Evolutionary conservation across 345 rosid genomes (phyloP).

Genomic region (Salix exigua): DNA sequence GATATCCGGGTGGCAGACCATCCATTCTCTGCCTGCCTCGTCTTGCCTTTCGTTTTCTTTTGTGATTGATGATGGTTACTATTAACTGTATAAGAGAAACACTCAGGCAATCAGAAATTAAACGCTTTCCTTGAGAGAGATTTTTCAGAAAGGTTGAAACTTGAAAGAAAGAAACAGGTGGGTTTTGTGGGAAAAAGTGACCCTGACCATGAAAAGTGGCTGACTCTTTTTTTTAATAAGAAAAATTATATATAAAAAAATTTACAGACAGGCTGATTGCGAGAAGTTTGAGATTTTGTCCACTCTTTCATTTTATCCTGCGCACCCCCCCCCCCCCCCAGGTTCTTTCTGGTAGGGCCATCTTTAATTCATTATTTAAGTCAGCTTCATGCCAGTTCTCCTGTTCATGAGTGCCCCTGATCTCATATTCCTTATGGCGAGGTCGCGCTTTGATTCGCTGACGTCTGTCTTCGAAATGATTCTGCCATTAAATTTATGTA

Average conservation of each 20-base stretch:
- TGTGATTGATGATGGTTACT: not conserved
- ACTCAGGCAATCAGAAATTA: not conserved
- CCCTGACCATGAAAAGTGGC: slow-evolving; percentile 36
- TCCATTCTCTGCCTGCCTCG: slow-evolving; percentile 41
- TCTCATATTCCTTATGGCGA: not conserved
- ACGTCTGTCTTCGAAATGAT: not conserved
- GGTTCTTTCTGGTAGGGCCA: slow-evolving; percentile 7
- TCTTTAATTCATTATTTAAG: not conserved
- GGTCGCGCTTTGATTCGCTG: not conserved
- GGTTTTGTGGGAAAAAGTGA: slow-evolving; percentile 31
- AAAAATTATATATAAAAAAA: not conserved
- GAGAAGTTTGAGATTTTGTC: slow-evolving; percentile 1
- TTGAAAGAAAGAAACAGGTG: not conserved
- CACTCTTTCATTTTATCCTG: slow-evolving; percentile 28
- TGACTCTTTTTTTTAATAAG: slow-evolving; percentile 10
- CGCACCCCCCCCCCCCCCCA: slow-evolving; percentile 24
- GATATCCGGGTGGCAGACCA: slow-evolving; percentile 87
- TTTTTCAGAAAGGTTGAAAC: no score
- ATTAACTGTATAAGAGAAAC: not conserved
- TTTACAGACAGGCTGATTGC: not conserved
- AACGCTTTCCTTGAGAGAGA: not conserved
- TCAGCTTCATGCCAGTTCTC: not conserved
- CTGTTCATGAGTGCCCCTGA: not conserved
- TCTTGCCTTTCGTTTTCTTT: not conserved
- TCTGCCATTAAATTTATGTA: no score